phyloP scores from a whole-genome alignment of 2,329 filamentous ascomycete genomes.

The Colletotrichum eremochloae region DNA sequence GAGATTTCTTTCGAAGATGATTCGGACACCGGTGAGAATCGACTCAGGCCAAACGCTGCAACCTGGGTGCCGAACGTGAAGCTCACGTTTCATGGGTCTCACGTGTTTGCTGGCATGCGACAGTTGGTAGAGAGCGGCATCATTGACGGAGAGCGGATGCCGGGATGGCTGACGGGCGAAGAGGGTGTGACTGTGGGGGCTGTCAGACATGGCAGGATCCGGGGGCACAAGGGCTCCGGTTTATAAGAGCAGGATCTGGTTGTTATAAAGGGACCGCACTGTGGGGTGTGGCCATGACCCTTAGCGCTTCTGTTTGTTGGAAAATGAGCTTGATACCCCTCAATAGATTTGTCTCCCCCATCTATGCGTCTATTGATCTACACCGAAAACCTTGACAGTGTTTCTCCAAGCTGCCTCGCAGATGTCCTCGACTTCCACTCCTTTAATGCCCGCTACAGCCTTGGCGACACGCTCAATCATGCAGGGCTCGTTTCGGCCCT shows the following conservation, averaged over 20 bases:
- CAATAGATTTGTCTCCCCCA: slow-evolving; percentile 2
- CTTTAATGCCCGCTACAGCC: slow-evolving; percentile 89
- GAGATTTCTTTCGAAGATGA: slow-evolving; percentile 34
- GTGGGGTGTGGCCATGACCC: background rate
- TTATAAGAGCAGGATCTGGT: slow-evolving; percentile 52
- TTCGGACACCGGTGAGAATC: slow-evolving; percentile 47
- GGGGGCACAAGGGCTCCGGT: slow-evolving; percentile 69
- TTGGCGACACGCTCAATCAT: slow-evolving; percentile 89
- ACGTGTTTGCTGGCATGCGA: slow-evolving; percentile 85
- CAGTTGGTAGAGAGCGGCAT: slow-evolving; percentile 82
- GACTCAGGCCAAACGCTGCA: slow-evolving; percentile 48
- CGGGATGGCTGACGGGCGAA: slow-evolving; percentile 92
- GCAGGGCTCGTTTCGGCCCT: slow-evolving; percentile 93
- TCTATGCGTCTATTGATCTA: slow-evolving; percentile 64
- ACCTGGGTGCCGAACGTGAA: slow-evolving; percentile 71
- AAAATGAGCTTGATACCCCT: slow-evolving; percentile 31
- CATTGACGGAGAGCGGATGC: slow-evolving; percentile 83
- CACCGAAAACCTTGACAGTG: slow-evolving; percentile 82
- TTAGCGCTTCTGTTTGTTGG: slow-evolving; percentile 3
- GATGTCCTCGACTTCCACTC: slow-evolving; percentile 82
- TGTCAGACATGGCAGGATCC: slow-evolving; percentile 76
- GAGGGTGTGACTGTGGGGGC: slow-evolving; percentile 82
- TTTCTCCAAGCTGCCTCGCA: slow-evolving; percentile 90
- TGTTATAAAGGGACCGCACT: background rate
- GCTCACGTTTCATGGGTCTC: slow-evolving; percentile 79